Percentiles rank a stretch among this genome's conserved stretches.
These are phyloP conservation scores for Herpomyces periplanetae DNA, from an alignment of 2,329 filamentous ascomycete genomes.

Conservation along the genomic window DNA sequence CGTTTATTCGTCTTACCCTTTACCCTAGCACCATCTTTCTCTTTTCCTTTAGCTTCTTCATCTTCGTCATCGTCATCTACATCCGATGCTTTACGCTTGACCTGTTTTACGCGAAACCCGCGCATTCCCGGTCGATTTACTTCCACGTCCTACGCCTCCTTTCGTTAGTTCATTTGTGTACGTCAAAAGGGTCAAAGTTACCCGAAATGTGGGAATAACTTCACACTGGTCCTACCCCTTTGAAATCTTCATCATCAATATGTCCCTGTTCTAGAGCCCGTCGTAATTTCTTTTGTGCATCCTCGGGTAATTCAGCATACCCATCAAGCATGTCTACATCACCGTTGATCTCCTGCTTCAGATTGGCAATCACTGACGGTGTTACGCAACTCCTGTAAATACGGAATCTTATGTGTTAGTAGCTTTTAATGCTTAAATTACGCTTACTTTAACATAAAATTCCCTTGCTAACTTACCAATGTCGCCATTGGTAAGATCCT, in stretches of 20 bases:
- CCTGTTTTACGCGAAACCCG: constrained; percentile 14
- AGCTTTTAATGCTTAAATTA: background rate
- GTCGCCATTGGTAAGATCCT: constrained; percentile 33
- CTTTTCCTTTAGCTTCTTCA: constrained; percentile 2
- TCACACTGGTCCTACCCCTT: constrained; percentile 20
- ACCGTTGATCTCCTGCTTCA: constrained; percentile 16
- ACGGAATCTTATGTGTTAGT: background rate
- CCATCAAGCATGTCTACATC: constrained; percentile 34
- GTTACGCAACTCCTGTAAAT: constrained; percentile 48
- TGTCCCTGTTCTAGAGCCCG: constrained; percentile 33
- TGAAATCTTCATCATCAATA: constrained; percentile 54
- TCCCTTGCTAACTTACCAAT: constrained; percentile 22
- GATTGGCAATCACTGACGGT: constrained; percentile 24
- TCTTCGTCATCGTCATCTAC: constrained; percentile 5
- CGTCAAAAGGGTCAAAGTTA: constrained; percentile 4
- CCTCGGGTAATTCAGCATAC: constrained; percentile 29
- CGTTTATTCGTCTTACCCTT: constrained; percentile 4
- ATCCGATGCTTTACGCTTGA: constrained; percentile 6
- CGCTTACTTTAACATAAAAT: constrained; percentile 1
- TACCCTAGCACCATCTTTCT: constrained; percentile 3
- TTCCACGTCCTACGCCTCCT: constrained; percentile 20
- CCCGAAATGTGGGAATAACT: constrained; percentile 2
- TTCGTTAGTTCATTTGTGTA: constrained; percentile 3
- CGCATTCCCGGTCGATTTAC: constrained; percentile 25
- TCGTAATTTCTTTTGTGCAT: constrained; percentile 29